Evolutionary conservation across 139 green algal genomes (phyloP).

Genomic region (Asterochloris sp.): DNA sequence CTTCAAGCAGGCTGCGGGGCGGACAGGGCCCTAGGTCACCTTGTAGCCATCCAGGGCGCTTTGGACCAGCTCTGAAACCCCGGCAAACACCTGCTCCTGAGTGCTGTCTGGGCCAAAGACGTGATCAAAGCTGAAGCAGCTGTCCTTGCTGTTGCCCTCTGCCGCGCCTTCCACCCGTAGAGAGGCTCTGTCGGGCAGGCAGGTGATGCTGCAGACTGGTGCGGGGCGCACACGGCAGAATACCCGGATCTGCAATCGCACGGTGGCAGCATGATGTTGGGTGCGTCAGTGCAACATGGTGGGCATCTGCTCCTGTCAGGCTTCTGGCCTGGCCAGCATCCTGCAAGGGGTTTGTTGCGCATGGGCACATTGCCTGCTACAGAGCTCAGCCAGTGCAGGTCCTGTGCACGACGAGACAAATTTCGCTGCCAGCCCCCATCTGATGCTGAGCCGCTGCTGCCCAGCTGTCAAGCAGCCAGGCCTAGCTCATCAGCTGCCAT

Average conservation of each 20-base stretch:
- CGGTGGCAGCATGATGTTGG: too few relatives aligned
- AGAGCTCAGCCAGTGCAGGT: too few relatives aligned
- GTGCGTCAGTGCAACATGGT: too few relatives aligned
- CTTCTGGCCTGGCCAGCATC: too few relatives aligned
- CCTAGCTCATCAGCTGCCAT: too few relatives aligned
- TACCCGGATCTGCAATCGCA: conserved; percentile 72
- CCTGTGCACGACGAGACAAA: too few relatives aligned
- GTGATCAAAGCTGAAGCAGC: conserved; percentile 72
- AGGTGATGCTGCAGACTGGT: conserved; percentile 30
- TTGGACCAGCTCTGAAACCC: conserved; percentile 93
- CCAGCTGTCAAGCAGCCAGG: too few relatives aligned
- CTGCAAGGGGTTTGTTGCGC: too few relatives aligned
- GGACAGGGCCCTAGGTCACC: conserved; percentile 62
- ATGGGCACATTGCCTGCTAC: too few relatives aligned
- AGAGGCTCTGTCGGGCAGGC: conserved; percentile 44
- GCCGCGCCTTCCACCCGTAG: conserved; percentile 36
- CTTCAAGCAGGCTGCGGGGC: background rate
- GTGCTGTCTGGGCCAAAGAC: conserved; percentile 48
- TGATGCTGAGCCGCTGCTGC: too few relatives aligned
- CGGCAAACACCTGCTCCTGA: conserved; percentile 78
- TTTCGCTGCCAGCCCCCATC: too few relatives aligned
- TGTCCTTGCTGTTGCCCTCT: conserved; percentile 59
- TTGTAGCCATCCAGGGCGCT: conserved; percentile 94
- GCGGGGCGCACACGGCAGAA: conserved; percentile 77
- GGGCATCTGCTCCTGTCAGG: too few relatives aligned